phyloP scores from a whole-genome alignment of 2,329 filamentous ascomycete species.

The Gyromitra esculenta region DNA sequence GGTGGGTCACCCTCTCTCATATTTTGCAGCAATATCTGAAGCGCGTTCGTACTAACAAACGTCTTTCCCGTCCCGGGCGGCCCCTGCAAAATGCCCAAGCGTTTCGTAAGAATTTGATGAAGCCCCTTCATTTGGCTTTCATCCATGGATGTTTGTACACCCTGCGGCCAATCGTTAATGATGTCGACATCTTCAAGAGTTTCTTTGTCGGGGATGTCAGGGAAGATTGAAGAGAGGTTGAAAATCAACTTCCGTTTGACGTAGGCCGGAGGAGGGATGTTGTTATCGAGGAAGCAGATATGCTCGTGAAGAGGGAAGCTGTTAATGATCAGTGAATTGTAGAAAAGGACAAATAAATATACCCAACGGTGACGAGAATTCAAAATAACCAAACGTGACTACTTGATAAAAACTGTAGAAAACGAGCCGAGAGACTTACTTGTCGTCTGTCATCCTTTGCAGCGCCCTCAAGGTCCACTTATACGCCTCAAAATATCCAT shows the following conservation, averaged over 20 bases:
- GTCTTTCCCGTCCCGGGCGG: slow-evolving; percentile 83
- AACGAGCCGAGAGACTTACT: slow-evolving; percentile 57
- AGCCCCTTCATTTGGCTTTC: slow-evolving; percentile 76
- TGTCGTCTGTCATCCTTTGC: slow-evolving; percentile 71
- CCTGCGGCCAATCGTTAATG: slow-evolving; percentile 66
- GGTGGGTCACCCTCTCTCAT: slow-evolving; percentile 69
- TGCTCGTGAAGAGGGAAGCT: slow-evolving; percentile 72
- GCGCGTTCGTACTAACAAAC: slow-evolving; percentile 76
- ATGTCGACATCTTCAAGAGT: slow-evolving; percentile 66
- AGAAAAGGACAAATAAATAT: not conserved
- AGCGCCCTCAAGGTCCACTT: slow-evolving; percentile 77
- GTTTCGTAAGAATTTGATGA: slow-evolving; percentile 74
- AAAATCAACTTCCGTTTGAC: slow-evolving; percentile 64
- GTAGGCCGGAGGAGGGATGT: slow-evolving; percentile 66
- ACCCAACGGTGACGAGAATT: not conserved
- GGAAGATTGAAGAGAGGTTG: slow-evolving; percentile 65
- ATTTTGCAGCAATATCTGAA: slow-evolving; percentile 73
- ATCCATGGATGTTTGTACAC: slow-evolving; percentile 68
- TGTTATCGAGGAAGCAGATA: slow-evolving; percentile 65
- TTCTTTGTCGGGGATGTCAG: slow-evolving; percentile 56
- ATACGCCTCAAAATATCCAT: slow-evolving; percentile 79
- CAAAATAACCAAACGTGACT: not conserved
- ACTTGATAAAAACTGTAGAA: not conserved
- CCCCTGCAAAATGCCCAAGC: slow-evolving; percentile 81
- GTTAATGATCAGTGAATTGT: slow-evolving; percentile 20